Base-by-base conservation (phyloP, 176 grass and related monocot species). In the Carex pumila region DNA sequence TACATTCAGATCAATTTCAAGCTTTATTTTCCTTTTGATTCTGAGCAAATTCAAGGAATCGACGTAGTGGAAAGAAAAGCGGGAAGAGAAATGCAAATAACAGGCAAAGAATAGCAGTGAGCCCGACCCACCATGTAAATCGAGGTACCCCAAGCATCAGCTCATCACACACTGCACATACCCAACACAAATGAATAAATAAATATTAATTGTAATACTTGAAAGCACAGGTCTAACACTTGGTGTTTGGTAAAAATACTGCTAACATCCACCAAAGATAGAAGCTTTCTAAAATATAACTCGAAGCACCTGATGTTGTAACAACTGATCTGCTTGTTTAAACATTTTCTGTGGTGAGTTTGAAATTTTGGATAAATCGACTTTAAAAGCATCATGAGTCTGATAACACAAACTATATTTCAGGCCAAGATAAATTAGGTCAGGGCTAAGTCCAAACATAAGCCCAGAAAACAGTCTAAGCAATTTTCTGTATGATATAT, bases 121-220 rank as follows among this genome's bases (percentile, higher is more conserved):
- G 80, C 22, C 88, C 96, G 52, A 93, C 80, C 91, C 91, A 89
- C 96, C 89, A 98, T 50, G 96, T 71, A 84, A 89, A 86, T 83
- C 57, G 79, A 5, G 93, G 89, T 84, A 87, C 90, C 71, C 91
- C 91, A 58, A 98, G 60, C 77, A 91, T 25, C 79, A 99, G 87
- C 47, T 95, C 86, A 66, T 93, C 96, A 4, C 93, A 95, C 39
- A 89, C 92, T 98, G 89, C 85, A 89, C 5, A 81, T 19, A 79
- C 76, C 17, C 12, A 84, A 56, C 73, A 77, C 21, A 57, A 50
- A 17, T 17, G 12, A 18, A 77, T 25, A 14, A 31, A 31, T 18
- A 21, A 54, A 76, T 76, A 14, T 56, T 56, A 57, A 32, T 78
- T 18, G 22, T 52, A 78, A 31, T 34, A 55, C 49, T 31, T 77